These are phyloP conservation scores for Pleurotus pulmonarius DNA, from an alignment of 768 basidiomycete genomes.

Conservation along the genomic window DNA sequence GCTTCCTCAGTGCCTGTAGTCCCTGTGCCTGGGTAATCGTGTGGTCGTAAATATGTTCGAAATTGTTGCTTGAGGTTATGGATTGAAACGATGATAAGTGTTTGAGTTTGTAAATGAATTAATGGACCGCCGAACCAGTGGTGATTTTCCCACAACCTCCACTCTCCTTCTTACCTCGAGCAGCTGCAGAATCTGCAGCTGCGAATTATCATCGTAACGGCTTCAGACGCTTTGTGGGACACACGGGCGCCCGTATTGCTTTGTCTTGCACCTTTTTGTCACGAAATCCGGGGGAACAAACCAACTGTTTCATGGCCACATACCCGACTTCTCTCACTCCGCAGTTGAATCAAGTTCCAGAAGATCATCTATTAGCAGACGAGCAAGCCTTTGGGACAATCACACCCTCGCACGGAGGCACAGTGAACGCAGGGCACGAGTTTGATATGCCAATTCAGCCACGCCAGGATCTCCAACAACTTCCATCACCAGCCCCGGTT, in stretches of 20 bases:
- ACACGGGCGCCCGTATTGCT: background rate
- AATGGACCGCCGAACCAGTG: too few species aligned
- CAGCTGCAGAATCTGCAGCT: too few species aligned
- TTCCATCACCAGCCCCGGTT: slow-evolving; percentile 21
- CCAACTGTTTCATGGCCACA: slow-evolving; percentile 8
- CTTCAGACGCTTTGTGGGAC: too few species aligned
- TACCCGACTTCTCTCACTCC: slow-evolving; percentile 8
- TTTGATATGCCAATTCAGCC: slow-evolving; percentile 57
- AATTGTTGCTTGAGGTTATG: too few species aligned
- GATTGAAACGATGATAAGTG: too few species aligned
- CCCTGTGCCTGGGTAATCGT: too few species aligned
- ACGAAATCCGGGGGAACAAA: background rate
- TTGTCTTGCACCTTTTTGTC: slow-evolving; percentile 1
- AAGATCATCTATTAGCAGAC: background rate
- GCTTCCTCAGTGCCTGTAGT: too few species aligned
- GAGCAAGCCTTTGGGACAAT: slow-evolving; percentile 21
- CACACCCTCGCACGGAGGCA: slow-evolving; percentile 52
- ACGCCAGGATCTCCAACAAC: slow-evolving; percentile 25
- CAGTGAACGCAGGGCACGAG: slow-evolving; percentile 55
- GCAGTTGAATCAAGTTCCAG: slow-evolving; percentile 8
- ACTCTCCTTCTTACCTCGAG: too few species aligned
- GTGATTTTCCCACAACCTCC: too few species aligned
- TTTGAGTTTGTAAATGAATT: too few species aligned
- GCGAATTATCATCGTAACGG: too few species aligned
- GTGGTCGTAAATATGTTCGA: too few species aligned